A percentile compares a stretch with the other conserved stretches of the same genome.
phyloP scores from a whole-genome alignment of 768 basidiomycete genomes.

The Roridomyces roridus region DNA sequence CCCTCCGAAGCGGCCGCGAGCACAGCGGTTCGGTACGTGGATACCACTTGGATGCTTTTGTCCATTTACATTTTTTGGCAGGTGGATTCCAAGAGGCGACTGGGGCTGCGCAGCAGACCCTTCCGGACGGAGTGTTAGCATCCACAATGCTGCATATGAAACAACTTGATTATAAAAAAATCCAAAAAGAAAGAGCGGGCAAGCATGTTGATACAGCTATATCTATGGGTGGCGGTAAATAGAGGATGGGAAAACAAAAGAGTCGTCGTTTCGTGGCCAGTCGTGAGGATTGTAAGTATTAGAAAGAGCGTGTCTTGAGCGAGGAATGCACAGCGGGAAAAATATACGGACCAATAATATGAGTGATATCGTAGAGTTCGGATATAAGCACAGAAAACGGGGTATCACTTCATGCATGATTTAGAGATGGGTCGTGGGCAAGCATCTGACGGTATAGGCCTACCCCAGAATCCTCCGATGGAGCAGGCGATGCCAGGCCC shows the following conservation, averaged over 20 bases:
- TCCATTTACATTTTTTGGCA: conserved; percentile 35
- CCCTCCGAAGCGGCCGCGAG: conserved; percentile 83
- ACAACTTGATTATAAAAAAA: conserved; percentile 34
- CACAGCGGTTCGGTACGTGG: conserved; percentile 86
- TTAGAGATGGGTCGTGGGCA: conserved; percentile 75
- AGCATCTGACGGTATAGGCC: conserved; percentile 85
- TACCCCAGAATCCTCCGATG: conserved; percentile 83
- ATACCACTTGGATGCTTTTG: conserved; percentile 5
- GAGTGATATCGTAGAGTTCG: conserved; percentile 24
- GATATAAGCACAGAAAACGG: conserved; percentile 26
- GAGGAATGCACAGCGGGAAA: conserved; percentile 22
- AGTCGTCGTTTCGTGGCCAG: conserved; percentile 23
- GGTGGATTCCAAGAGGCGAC: conserved; percentile 94
- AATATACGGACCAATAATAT: conserved; percentile 26
- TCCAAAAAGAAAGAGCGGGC: conserved; percentile 23
- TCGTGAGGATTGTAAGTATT: conserved; percentile 21
- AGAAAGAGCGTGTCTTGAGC: conserved; percentile 18
- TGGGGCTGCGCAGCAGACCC: conserved; percentile 98
- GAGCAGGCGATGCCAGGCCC: conserved; percentile 71
- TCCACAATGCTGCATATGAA: conserved; percentile 91
- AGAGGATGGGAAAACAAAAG: conserved; percentile 26
- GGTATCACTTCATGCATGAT: conserved; percentile 42
- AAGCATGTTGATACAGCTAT: conserved; percentile 25
- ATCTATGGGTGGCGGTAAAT: conserved; percentile 35
- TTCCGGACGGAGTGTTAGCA: conserved; percentile 92